phyloP scores from a whole-genome alignment of 2,329 filamentous ascomycete species.

The Alternaria incomplexa region DNA sequence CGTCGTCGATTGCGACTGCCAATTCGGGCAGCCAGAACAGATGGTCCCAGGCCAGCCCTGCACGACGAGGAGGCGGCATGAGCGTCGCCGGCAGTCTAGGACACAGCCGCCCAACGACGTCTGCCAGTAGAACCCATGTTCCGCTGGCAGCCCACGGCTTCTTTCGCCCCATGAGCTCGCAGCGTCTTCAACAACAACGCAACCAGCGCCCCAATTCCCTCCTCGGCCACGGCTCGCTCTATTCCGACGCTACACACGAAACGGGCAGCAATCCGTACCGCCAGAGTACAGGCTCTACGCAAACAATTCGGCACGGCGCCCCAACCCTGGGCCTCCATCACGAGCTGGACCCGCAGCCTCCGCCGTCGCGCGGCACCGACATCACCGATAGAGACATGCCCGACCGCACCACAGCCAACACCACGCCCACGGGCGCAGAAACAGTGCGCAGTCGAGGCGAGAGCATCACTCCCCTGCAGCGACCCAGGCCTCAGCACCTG shows the following conservation, averaged over 20 bases:
- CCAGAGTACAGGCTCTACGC: constrained; percentile 47
- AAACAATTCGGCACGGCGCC: constrained; percentile 34
- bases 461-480: constrained; percentile 78
- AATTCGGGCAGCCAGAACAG: constrained; percentile 51
- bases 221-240: constrained; percentile 42
- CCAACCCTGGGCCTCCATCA: constrained; percentile 42
- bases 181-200: constrained; percentile 89
- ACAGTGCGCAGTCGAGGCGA: constrained; percentile 72
- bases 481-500: constrained; percentile 60
- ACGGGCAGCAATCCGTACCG: constrained; percentile 43
- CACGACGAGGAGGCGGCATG: constrained; percentile 59
- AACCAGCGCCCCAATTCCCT: constrained; percentile 60
- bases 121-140: constrained; percentile 83
- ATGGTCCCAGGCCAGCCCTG: constrained; percentile 62
- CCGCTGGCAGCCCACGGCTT: constrained; percentile 90
- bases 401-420: constrained; percentile 74
- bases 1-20: constrained; percentile 50
- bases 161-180: constrained; percentile 95
- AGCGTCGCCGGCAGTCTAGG: constrained; percentile 54
- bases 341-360: constrained; percentile 48
- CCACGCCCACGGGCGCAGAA: constrained; percentile 69
- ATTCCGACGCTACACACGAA: constrained; percentile 40
- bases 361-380: constrained; percentile 80
- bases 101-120: constrained; percentile 62
- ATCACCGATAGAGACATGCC: constrained; percentile 75